Conservation (phyloP, 768 basidiomycete genomes). For the Lentinus tigrinus region DNA sequence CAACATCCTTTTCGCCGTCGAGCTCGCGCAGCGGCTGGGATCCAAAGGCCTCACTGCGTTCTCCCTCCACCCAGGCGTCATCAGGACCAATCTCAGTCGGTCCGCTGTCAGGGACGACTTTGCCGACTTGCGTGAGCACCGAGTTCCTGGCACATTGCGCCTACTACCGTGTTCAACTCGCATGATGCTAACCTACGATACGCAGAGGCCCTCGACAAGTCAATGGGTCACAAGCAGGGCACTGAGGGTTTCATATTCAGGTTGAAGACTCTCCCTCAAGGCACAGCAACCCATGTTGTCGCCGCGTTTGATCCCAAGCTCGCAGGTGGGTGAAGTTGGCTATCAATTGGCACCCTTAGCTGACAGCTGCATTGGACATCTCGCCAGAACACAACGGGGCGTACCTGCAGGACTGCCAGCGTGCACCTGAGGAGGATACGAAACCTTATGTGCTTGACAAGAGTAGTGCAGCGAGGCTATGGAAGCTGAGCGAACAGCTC, state of each 20-base stretch:
- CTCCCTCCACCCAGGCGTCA: background rate
- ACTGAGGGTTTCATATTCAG: background rate
- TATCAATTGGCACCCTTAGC: background rate
- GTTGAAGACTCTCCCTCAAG: background rate
- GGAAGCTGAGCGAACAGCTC: background rate
- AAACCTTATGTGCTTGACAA: background rate
- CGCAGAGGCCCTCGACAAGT: background rate
- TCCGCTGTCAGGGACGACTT: background rate
- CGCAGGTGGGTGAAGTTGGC: background rate
- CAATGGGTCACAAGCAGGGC: background rate
- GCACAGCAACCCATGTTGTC: background rate
- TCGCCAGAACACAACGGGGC: background rate
- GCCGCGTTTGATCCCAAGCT: background rate
- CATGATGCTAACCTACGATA: background rate
- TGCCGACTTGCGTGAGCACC: background rate
- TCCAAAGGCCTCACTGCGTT: background rate
- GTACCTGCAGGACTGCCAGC: background rate
- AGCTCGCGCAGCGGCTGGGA: background rate
- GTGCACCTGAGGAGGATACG: background rate
- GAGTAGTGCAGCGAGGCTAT: background rate
- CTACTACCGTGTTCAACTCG: background rate
- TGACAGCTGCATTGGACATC: too few relatives aligned
- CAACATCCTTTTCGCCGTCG: background rate
- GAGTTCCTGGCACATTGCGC: background rate
- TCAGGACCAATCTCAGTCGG: background rate